Conservation (phyloP, 2,329 filamentous ascomycete genomes). For the Ophiosphaerella herpotricha region DNA sequence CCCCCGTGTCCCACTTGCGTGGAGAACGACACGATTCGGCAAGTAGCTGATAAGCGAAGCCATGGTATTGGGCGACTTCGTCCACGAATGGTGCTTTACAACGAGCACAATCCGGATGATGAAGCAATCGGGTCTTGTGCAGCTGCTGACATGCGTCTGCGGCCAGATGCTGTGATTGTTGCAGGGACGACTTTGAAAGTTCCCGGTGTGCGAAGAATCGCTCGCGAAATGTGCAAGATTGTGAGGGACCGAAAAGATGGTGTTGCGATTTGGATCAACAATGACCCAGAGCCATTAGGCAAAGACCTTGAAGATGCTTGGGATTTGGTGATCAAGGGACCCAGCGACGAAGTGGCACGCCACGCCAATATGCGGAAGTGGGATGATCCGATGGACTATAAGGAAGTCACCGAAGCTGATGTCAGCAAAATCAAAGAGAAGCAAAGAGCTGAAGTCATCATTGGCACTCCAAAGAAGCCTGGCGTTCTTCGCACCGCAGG, state of each 20-base stretch:
- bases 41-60: conserved; percentile 81
- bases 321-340: conserved; percentile 86
- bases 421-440: conserved; percentile 36
- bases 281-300: conserved; percentile 79
- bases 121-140: conserved; percentile 94
- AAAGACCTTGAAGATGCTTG: conserved; percentile 90
- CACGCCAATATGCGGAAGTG: conserved; percentile 66
- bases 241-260: conserved; percentile 83
- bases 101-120: conserved; percentile 94
- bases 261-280: conserved; percentile 92
- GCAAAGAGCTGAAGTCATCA: conserved; percentile 38
- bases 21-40: conserved; percentile 75
- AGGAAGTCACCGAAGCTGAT: conserved; percentile 42
- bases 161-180: conserved; percentile 90
- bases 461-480: conserved; percentile 39
- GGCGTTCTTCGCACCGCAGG: conserved; percentile 35
- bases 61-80: conserved; percentile 90
- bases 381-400: conserved; percentile 54
- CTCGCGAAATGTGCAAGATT: conserved; percentile 85
- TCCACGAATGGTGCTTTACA: conserved; percentile 94
- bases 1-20: conserved; percentile 79
- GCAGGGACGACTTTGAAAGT: conserved; percentile 96
- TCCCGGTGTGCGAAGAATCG: conserved; percentile 85
- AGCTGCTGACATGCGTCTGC: conserved; percentile 78
- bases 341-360: conserved; percentile 84